Evolutionary conservation across 2,329 filamentous ascomycete species (phyloP), one percentile per base, ranked within the genome.

Genomic region (Exophiala phaeomuriformis): DNA sequence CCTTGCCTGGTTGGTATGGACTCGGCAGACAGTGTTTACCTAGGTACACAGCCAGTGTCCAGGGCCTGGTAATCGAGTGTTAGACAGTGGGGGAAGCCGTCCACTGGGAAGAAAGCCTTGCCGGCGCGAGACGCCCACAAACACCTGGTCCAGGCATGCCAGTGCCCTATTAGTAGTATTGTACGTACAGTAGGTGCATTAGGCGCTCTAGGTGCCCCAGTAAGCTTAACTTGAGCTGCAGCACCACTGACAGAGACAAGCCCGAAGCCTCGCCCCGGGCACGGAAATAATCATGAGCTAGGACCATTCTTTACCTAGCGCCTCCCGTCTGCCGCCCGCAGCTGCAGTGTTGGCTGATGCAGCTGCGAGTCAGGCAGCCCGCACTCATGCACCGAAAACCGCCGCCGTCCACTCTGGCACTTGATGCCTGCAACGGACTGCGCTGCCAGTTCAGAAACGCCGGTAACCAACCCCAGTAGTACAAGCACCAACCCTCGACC

Each of bases 261-360:
- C 19, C 19, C 19, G 19, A 19, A 19, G 19, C 19, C 19, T 19
- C 19, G 19, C 19, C 19, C 19, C 19, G 19, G 19, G 19, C 19
- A 19, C 19, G 19, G 19, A 19, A 19, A 19, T 19, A 19, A 19
- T 19, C 19, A 27, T 28, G 39, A 41, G n/a, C 39, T 10, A 10
- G 19, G 45, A 36, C 32, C 45, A 47, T 47, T 47, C 31, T 28
- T 47, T 47, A 29, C 30, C 30, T 37, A 47, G 45, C 31, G 4
- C 12, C 12, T 29, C 32, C 45, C 31, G 31, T 19, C 19, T 19
- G 19, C 19, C 19, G 19, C 19, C 19, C 19, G 19, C 19, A 19
- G 19, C 19, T 19, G 19, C 19, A 19, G 19, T 19, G 19, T 19
- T 19, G 2, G 19, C 19, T 19, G 19, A 19, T 19, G 19, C 19